A percentile compares a stretch with the other conserved stretches of the same genome.
Conservation (phyloP, 371 early-diverging fungal species). For the Lichtheimia corymbifera region DNA sequence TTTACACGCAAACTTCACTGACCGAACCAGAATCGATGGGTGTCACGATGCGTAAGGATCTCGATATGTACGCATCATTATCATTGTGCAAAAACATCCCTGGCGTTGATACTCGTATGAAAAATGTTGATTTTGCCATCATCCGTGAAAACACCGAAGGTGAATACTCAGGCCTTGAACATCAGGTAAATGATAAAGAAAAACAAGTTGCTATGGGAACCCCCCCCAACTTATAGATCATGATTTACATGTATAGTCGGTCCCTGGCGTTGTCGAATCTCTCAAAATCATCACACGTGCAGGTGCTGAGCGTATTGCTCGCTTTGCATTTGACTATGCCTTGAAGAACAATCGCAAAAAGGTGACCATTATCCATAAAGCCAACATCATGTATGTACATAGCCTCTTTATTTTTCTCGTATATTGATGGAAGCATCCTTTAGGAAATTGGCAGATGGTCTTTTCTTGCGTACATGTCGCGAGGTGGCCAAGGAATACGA, state of each 20-base stretch:
- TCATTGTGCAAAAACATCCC: conserved; percentile 84
- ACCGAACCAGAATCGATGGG: conserved; percentile 91
- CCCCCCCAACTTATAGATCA: not conserved
- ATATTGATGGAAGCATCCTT: not conserved
- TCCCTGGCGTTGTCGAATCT: conserved; percentile 96
- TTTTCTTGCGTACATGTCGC: conserved; percentile 93
- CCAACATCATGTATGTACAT: conserved; percentile 90
- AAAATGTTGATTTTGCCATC: conserved; percentile 92
- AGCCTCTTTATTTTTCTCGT: not conserved
- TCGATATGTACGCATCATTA: conserved; percentile 95
- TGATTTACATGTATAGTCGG: conserved; percentile 57
- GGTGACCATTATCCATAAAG: conserved; percentile 98
- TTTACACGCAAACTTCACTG: conserved; percentile 86
- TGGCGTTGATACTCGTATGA: conserved; percentile 80
- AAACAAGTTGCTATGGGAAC: not conserved
- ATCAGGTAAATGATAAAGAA: conserved; percentile 60
- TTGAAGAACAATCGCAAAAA: conserved; percentile 94
- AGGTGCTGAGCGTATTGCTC: conserved; percentile 96
- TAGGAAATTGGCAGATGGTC: conserved; percentile 95
- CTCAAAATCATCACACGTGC: conserved; percentile 92
- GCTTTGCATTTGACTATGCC: conserved; percentile 97
- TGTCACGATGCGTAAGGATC: conserved; percentile 92
- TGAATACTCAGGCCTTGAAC: conserved; percentile 98
- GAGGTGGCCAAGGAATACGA: conserved; percentile 92
- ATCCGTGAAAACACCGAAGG: conserved; percentile 99